Conservation (phyloP, 2,329 filamentous ascomycete species). For the Arthrobotrys sphaeroides region DNA sequence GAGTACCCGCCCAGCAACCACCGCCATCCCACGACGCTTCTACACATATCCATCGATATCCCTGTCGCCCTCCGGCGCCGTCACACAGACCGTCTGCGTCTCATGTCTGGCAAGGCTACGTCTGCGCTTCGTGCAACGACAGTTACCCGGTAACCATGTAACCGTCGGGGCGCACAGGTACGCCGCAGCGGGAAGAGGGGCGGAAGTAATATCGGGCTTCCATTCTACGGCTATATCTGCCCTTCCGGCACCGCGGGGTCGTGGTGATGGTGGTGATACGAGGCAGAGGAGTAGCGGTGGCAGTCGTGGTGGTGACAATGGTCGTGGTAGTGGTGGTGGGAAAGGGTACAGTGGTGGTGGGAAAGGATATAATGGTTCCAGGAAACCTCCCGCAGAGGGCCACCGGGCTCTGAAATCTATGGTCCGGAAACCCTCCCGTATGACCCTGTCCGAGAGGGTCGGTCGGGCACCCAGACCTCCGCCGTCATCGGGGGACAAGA, state of each 20-base stretch:
- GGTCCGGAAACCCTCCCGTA: slow-evolving; percentile 65
- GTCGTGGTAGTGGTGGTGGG: too few species aligned
- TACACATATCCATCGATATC: not conserved
- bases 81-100: slow-evolving; percentile 32
- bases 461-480: slow-evolving; percentile 60
- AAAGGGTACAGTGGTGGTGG: too few species aligned
- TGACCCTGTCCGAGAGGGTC: slow-evolving; percentile 69
- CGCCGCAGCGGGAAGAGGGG: not conserved
- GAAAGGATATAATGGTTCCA: too few species aligned
- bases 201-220: too few species aligned
- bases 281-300: too few species aligned
- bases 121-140: slow-evolving; percentile 2
- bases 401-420: not conserved
- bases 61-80: slow-evolving; percentile 9
- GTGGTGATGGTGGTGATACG: not conserved
- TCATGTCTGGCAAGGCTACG: slow-evolving; percentile 42
- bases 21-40: slow-evolving; percentile 11
- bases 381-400: too few species aligned
- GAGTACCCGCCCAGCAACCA: slow-evolving; percentile 41
- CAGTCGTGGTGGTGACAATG: too few species aligned
- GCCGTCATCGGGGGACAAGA: slow-evolving; percentile 56
- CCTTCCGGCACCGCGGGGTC: not conserved
- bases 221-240: slow-evolving; percentile 5
- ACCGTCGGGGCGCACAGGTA: not conserved
- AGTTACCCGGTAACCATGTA: slow-evolving; percentile 23